Percentiles rank a stretch among this genome's conserved stretches.
Conservation (phyloP, 306 rosid species). For the Prinsepia uniflora region DNA sequence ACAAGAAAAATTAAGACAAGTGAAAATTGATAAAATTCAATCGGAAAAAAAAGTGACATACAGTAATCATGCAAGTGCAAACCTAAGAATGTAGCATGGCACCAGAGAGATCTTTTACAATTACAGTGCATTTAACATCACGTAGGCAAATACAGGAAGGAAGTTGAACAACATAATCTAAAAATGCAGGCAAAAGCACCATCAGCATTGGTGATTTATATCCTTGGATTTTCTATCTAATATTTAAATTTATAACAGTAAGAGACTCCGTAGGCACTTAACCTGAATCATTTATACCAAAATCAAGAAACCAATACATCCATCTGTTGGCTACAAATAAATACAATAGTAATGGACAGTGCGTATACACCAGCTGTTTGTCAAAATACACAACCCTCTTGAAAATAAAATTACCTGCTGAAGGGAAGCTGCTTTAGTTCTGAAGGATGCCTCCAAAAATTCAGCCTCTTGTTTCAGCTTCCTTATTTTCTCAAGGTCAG, state of each 20-base stretch:
- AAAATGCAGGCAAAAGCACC: neutral
- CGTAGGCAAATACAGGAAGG: slow-evolving; percentile 17
- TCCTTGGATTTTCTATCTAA: neutral
- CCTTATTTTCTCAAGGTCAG: slow-evolving; percentile 94
- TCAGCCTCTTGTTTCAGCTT: slow-evolving; percentile 96
- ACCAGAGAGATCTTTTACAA: slow-evolving; percentile 2
- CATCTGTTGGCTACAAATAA: neutral
- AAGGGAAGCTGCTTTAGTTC: slow-evolving; percentile 91
- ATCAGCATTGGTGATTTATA: neutral
- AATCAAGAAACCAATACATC: neutral
- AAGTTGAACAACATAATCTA: slow-evolving; percentile 1
- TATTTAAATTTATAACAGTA: neutral
- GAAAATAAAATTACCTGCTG: slow-evolving; percentile 50
- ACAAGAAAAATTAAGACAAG: slow-evolving; percentile 14
- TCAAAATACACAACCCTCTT: neutral
- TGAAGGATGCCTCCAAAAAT: slow-evolving; percentile 89
- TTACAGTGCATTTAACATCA: neutral
- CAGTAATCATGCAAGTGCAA: neutral
- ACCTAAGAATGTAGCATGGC: neutral
- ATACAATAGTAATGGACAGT: neutral
- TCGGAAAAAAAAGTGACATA: neutral
- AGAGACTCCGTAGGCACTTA: neutral
- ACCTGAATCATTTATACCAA: neutral
- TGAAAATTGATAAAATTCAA: slow-evolving; percentile 19
- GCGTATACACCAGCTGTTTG: neutral